Base-by-base conservation (phyloP, 2,329 filamentous ascomycete species). In the Lithohypha guttulata region DNA sequence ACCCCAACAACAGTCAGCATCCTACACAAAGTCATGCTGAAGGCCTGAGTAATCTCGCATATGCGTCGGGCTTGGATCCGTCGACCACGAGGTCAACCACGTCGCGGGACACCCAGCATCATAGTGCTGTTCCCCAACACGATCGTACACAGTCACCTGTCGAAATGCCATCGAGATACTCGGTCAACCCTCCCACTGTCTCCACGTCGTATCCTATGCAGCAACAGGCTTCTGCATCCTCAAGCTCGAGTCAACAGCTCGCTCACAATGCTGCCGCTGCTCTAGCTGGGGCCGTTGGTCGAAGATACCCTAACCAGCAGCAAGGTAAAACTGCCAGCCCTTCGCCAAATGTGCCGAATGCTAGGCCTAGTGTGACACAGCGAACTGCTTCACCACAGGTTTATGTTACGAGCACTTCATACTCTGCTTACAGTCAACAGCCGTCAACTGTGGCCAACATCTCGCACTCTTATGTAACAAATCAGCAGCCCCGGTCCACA, bases 1-100 rank as follows among this genome's bases (percentile, higher is more conserved):
- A 31, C 30, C 17, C 10, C 20, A 11, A 5, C 3, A 22, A 31
- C 31, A 17, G 19, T 15, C 25, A 30, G 17, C 21, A 36, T 13
- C 11, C 21, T 11, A 28, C 26, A 9, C 30, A 33, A 21, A 22
- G 41, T 23, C 39, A 39, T 23, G 45, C 43, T 13, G 45, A 47
- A 18, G 44, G 48, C 15, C 30, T 52, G 32, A 51, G 47, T 35
- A 50, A 42, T 39, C 33, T 51, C 18, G 51, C 47, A 3, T 52
- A 53, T 43, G 50, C 45, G 10, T 52, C 51, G 8, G 48, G 49
- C 6, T 28, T 52, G 19, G 46, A 47, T 10, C 42, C 47, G 13
- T 37, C 42, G 20, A 37, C 25, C n/a, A 19, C 34, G 13, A 32
- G 29, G 10, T 33, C 29, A 2, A 33, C 17, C 19, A n/a, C 23